Conservation (phyloP, 768 basidiomycete species). For the Tylopilus cervinicoccineus region DNA sequence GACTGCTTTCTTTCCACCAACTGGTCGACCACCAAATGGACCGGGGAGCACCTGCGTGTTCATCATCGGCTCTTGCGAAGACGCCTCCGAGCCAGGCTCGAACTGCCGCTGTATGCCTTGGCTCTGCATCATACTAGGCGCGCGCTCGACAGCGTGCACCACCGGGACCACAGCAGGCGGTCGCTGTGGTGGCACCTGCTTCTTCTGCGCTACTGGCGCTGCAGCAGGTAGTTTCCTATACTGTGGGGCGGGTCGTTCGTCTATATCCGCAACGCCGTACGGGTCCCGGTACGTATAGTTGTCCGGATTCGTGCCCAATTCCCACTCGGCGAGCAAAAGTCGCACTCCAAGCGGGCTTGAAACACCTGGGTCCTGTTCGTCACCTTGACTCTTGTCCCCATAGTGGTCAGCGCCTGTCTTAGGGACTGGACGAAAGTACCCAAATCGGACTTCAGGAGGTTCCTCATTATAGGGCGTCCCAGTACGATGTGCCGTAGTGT, state of each 20-base stretch:
- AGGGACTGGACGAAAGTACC: constrained; percentile 52
- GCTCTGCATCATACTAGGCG: constrained; percentile 3
- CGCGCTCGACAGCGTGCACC: constrained; percentile 3
- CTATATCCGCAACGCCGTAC: constrained; percentile 39
- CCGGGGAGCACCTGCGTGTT: constrained; percentile 76
- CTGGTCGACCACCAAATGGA: constrained; percentile 60
- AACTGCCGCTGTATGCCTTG: constrained; percentile 14
- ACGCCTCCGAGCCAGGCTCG: constrained; percentile 6
- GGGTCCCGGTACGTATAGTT: constrained; percentile 53
- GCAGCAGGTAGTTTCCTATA: constrained; percentile 10
- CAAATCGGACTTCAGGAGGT: constrained; percentile 57
- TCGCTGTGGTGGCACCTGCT: constrained; percentile 22
- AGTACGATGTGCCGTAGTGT: constrained; percentile 20
- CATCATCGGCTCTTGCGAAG: constrained; percentile 44
- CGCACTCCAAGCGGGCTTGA: constrained; percentile 51
- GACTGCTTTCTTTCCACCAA: constrained; percentile 41
- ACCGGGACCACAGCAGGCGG: constrained; percentile 38
- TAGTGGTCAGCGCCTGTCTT: constrained; percentile 29
- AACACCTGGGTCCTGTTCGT: constrained; percentile 18
- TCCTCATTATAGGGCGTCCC: constrained; percentile 49
- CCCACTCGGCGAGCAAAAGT: constrained; percentile 67
- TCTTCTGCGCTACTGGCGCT: constrained; percentile 18
- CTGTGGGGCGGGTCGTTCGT: constrained; percentile 9
- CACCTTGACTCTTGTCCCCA: constrained; percentile 20
- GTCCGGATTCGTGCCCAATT: constrained; percentile 47